Base-by-base conservation (phyloP, 1,284 basidiomycete species). In the Gymnopus androsaceus region DNA sequence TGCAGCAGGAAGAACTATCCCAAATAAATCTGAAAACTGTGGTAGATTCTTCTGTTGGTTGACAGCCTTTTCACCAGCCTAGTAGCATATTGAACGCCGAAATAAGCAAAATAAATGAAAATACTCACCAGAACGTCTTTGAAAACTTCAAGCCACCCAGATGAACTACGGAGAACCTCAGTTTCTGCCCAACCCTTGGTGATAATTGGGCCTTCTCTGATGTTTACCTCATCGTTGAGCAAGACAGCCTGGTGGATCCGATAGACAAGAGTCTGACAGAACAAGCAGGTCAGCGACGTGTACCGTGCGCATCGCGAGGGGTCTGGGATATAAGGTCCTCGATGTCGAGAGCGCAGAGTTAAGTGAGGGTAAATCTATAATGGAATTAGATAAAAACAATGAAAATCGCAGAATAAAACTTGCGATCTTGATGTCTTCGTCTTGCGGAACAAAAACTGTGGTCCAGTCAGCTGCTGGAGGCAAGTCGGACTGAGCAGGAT, bases 161-260 rank as follows among this genome's bases (percentile, higher is more conserved):
- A 81, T 27, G 77, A 69, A 60, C 84, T 87, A 69, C 82, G 82
- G 68, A 92, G 74, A 41, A 84, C 72, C 65, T 90, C 86, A 52
- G 81, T 78, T 69, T 92, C 89, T 15, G 82, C 81, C 85, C 87
- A 90, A 45, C 88, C 87, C 53, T 86, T 83, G 2, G 82, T 82
- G 40, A 90, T 70, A 6, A 90, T 70, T 2, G 84, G 82, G 5
- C 87, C 85, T 57, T 88, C 86, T 52, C 79, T 80, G n/a, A 76
- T 75, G 40, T 56, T 55, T 12, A 48, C 37, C 59, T 87, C 85
- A 4, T 82, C 69, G 50, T 87, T 84, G 40, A 74, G 69, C 36
- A 81, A 72, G 45, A 86, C 77, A 33, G 78, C 70, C 61, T 89
- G 87, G 59, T 76, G 73, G 34, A 91, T 82, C 50, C 89, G 88